These are phyloP conservation scores for Diplodia intermedia DNA, from an alignment of 2,329 filamentous ascomycete genomes.

Conservation along the genomic window DNA sequence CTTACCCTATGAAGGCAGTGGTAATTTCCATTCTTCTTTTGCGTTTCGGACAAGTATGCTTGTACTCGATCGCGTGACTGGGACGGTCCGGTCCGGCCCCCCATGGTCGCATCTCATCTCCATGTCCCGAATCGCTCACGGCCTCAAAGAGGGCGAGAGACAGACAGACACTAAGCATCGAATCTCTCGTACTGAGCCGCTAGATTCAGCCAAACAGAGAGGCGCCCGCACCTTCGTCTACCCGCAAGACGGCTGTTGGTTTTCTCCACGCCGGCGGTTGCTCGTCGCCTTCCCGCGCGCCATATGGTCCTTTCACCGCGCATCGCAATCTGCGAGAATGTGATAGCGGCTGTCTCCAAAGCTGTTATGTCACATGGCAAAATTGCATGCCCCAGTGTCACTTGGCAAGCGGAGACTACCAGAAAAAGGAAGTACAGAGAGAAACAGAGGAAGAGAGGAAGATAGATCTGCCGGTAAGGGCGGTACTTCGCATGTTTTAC, in stretches of 20 bases:
- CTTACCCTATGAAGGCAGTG: background rate
- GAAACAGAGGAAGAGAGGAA: no score
- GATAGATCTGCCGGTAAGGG: background rate
- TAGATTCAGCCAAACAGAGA: background rate
- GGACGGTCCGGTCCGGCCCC: background rate
- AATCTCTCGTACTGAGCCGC: slow-evolving; percentile 18
- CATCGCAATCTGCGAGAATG: background rate
- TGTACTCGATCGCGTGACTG: background rate
- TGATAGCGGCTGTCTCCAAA: background rate
- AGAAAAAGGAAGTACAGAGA: background rate
- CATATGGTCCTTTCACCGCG: background rate
- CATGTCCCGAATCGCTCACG: background rate
- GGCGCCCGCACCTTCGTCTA: background rate
- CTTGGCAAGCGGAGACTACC: background rate
- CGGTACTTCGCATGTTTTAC: background rate
- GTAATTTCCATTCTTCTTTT: background rate
- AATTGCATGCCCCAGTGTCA: background rate
- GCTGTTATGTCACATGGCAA: background rate
- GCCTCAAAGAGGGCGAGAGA: background rate
- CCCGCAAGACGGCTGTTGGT: background rate
- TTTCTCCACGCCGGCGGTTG: background rate
- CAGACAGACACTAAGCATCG: background rate
- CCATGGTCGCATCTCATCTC: slow-evolving; percentile 4
- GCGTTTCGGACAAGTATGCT: background rate
- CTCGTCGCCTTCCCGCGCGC: background rate